These are phyloP conservation scores for Hibiscus syriacus DNA, from an alignment of 345 rosid species.

Conservation along the genomic window DNA sequence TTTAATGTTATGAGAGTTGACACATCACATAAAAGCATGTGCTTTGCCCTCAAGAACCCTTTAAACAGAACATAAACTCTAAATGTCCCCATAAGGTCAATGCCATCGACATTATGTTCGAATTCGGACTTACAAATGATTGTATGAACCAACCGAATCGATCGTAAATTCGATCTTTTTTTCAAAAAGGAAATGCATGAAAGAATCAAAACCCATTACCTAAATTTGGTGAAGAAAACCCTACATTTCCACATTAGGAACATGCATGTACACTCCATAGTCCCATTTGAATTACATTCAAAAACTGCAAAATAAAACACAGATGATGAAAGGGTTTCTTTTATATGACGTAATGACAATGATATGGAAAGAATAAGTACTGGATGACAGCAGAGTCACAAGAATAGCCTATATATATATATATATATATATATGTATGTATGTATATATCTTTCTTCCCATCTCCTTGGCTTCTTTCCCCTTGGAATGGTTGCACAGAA, in stretches of 20 bases:
- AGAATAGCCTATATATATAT: slow-evolving; percentile 44
- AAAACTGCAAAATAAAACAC: background rate
- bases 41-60: slow-evolving; percentile 21
- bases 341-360: background rate
- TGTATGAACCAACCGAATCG: background rate
- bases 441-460: slow-evolving; percentile 34
- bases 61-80: slow-evolving; percentile 21
- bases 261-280: background rate
- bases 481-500: slow-evolving; percentile 53
- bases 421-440: background rate
- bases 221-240: background rate
- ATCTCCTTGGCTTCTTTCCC: slow-evolving; percentile 45
- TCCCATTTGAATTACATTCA: background rate
- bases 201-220: background rate
- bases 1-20: slow-evolving; percentile 17
- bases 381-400: slow-evolving; percentile 55
- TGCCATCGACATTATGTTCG: background rate
- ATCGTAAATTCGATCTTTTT: no score
- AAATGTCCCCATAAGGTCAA: background rate
- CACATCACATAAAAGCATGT: slow-evolving; percentile 35
- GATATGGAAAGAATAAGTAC: background rate
- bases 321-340: background rate
- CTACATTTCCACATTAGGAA: background rate
- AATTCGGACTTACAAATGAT: background rate
- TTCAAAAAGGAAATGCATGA: no score